Evolutionary conservation across 2,329 filamentous ascomycete species (phyloP), one percentile per base, ranked within the genome.

Genomic region (Microdochium paspali): DNA sequence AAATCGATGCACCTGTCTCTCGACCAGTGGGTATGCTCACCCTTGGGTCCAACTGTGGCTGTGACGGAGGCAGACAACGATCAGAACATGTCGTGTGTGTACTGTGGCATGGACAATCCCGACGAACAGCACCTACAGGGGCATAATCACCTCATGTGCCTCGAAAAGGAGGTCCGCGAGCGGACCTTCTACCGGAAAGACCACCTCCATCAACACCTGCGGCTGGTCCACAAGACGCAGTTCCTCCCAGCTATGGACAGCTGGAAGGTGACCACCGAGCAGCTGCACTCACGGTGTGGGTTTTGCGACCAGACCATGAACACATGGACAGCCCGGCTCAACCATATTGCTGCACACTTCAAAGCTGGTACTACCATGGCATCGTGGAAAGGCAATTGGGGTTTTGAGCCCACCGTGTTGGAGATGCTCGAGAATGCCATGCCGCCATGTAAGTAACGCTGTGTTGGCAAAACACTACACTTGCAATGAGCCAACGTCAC

Each of bases 211-310:
- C 61, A 64, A 20, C 61, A 64, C 13, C 49, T 64, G 1, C 51
- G 58, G 15, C 51, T 57, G 3, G 53, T 59, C 1, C 61, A 64
- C 43, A 56, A 57, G n/a, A 24, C 57, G 10, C 70, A 72, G 61
- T 60, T 4, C 31, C 57, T 44, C 56, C 64, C 51, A 64, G 70
- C 68, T 62, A 76, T 49, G 57, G 61, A 58, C 7, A 44, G 49
- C 10, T 64, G 61, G 61, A 62, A 59, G 40, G 49, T 55, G 4
- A 50, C 56, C 15, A 51, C 53, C 0, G 51, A 54, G 2, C 45
- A 53, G 0, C 48, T 64, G 2, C 43, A 46, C 2, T 63, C 60
- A 1, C 55, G 61, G 1, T 64, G 61, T 18, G 61, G 61, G 1
- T 61, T 64, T 31, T 64, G 61, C 26, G 52, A 52, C 12, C 43